A percentile compares a stretch with the other conserved stretches of the same genome.
Conservation (phyloP, 2,329 filamentous ascomycete genomes). For the Sporothrix brunneoviolacea region DNA sequence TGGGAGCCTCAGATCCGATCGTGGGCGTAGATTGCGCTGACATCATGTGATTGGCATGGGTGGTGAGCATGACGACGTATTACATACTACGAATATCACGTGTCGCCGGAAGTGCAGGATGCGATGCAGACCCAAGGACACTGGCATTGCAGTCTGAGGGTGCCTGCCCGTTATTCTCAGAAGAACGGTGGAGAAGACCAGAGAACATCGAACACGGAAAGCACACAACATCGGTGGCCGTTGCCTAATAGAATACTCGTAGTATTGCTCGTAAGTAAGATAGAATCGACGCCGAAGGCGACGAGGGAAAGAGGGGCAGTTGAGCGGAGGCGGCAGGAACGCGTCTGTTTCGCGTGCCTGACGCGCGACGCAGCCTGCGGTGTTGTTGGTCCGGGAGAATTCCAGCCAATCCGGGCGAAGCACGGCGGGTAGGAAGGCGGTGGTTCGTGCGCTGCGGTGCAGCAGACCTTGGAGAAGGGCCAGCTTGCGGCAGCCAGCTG, state of each 20-base stretch:
- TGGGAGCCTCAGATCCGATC: conserved; percentile 3
- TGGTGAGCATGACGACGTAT: too few relatives aligned
- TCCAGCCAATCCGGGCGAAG: conserved; percentile 10
- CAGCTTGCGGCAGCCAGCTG: too few relatives aligned
- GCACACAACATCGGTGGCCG: too few relatives aligned
- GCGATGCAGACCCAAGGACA: too few relatives aligned
- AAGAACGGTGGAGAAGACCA: too few relatives aligned
- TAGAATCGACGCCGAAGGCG: background rate
- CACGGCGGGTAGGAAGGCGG: background rate
- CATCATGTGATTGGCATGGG: background rate
- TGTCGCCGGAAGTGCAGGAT: too few relatives aligned
- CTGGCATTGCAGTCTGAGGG: too few relatives aligned
- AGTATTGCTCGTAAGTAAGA: too few relatives aligned
- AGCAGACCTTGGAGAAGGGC: too few relatives aligned
- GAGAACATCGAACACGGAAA: background rate
- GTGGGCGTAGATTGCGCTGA: background rate
- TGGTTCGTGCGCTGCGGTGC: background rate
- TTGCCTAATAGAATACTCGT: too few relatives aligned
- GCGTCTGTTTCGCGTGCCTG: conserved; percentile 20
- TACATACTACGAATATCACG: background rate
- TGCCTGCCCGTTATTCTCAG: too few relatives aligned
- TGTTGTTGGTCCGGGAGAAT: conserved; percentile 9
- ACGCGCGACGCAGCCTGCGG: conserved; percentile 14
- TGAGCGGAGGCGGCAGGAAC: conserved; percentile 4
- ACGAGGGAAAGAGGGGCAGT: conserved; percentile 2